Conservation (phyloP, 2,329 filamentous ascomycete species). For the Colletotrichum siamense region DNA sequence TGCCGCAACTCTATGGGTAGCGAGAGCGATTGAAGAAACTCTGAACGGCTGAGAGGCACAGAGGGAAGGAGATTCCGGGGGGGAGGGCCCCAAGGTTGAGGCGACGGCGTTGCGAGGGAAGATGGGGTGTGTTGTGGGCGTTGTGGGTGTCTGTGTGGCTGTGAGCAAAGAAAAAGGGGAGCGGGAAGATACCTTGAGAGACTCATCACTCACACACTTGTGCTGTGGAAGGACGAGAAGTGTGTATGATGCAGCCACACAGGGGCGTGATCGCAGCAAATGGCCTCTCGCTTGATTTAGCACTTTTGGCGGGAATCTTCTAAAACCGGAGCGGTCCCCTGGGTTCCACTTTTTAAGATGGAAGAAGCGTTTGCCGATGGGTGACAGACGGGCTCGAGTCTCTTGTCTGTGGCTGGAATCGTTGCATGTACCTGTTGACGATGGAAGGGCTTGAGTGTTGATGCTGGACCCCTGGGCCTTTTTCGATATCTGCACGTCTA, state of each 20-base stretch:
- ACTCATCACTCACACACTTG: background rate
- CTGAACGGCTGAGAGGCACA: background rate
- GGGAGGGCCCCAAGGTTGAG: background rate
- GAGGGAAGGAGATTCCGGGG: background rate
- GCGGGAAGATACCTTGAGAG: background rate
- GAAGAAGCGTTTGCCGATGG: slow-evolving; percentile 22
- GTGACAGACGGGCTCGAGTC: background rate
- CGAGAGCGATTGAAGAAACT: background rate
- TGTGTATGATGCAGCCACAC: background rate
- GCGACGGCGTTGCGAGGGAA: background rate
- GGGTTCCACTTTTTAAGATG: slow-evolving; percentile 23
- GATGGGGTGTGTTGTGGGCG: background rate
- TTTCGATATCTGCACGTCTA: background rate
- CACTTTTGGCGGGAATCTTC: background rate
- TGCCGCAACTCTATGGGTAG: background rate
- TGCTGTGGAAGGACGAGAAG: background rate
- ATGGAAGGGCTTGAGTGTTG: background rate
- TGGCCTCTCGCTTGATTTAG: slow-evolving; percentile 5
- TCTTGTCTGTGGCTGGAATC: slow-evolving; percentile 1
- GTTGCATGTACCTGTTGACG: background rate
- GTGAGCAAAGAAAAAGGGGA: background rate
- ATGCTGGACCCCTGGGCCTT: background rate
- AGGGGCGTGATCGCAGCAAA: background rate
- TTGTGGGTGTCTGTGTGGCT: background rate
- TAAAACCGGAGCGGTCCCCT: slow-evolving; percentile 23